Percentiles rank a stretch among this genome's conserved stretches.
phyloP scores from a whole-genome alignment of 768 basidiomycete species.

The Rhodosporidiobolus odoratus region DNA sequence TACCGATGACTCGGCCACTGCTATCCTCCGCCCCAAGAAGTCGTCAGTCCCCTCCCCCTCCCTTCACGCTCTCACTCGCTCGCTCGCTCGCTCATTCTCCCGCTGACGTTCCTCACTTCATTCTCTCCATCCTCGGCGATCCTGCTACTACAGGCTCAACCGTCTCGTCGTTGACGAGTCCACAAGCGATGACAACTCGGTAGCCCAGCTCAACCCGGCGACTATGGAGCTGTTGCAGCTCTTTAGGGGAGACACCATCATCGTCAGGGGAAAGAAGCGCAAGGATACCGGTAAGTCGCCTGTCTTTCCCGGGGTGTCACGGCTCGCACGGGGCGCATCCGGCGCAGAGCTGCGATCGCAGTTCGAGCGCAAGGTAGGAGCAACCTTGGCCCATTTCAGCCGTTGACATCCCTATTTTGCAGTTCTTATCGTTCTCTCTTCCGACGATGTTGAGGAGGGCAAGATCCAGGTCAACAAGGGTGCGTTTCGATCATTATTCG shows the following conservation, averaged over 20 bases:
- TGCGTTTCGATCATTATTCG: slow-evolving; percentile 35
- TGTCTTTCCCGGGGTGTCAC: neutral
- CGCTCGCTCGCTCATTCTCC: neutral
- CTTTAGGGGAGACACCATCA: slow-evolving; percentile 87
- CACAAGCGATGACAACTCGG: slow-evolving; percentile 91
- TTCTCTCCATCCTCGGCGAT: slow-evolving; percentile 38
- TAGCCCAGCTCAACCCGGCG: slow-evolving; percentile 88
- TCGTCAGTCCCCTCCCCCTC: slow-evolving; percentile 59
- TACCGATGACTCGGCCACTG: slow-evolving; percentile 78
- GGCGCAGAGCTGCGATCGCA: too few species aligned
- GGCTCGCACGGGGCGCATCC: too few species aligned
- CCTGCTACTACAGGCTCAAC: slow-evolving; percentile 66
- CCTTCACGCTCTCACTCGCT: slow-evolving; percentile 32
- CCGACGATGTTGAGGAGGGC: slow-evolving; percentile 95
- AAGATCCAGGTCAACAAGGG: slow-evolving; percentile 96
- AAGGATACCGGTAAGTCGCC: slow-evolving; percentile 63
- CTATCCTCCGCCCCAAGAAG: slow-evolving; percentile 94
- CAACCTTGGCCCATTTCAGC: neutral
- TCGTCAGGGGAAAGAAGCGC: slow-evolving; percentile 84
- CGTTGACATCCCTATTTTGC: slow-evolving; percentile 9
- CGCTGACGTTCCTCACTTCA: slow-evolving; percentile 1
- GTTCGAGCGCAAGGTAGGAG: too few species aligned
- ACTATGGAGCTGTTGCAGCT: slow-evolving; percentile 92
- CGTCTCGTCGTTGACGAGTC: slow-evolving; percentile 96
- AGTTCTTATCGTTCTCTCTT: slow-evolving; percentile 91